These are phyloP conservation scores for Sungouiella blattae DNA, from an alignment of 805 yeast genomes.

Conservation along the genomic window DNA sequence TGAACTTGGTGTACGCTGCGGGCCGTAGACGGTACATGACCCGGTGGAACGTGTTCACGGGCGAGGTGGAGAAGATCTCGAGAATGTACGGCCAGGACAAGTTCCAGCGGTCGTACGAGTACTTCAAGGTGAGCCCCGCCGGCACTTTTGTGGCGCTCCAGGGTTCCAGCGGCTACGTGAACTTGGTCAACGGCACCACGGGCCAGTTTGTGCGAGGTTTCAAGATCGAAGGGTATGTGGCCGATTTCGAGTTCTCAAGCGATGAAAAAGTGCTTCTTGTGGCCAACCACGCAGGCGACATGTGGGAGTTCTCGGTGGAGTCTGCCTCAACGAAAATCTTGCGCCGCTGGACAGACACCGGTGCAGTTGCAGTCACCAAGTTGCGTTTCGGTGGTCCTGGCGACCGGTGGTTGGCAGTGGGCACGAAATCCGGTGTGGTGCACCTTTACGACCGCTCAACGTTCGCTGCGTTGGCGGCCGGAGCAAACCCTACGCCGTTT, in stretches of 20 bases:
- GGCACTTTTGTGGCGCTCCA: slow-evolving; percentile 71
- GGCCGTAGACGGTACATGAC: slow-evolving; percentile 92
- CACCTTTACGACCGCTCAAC: slow-evolving; percentile 67
- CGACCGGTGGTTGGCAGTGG: slow-evolving; percentile 84
- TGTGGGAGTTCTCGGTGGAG: slow-evolving; percentile 70
- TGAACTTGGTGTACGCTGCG: slow-evolving; percentile 65
- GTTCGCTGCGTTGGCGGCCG: slow-evolving; percentile 5
- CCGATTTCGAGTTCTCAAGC: slow-evolving; percentile 70
- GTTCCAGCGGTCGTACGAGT: slow-evolving; percentile 82
- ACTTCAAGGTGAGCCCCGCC: slow-evolving; percentile 70
- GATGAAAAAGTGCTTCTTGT: slow-evolving; percentile 46
- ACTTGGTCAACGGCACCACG: slow-evolving; percentile 66
- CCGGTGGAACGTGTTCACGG: slow-evolving; percentile 77
- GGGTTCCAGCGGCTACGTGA: slow-evolving; percentile 91
- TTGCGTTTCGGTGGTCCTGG: slow-evolving; percentile 67
- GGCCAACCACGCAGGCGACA: slow-evolving; percentile 76
- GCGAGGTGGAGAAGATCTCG: slow-evolving; percentile 76
- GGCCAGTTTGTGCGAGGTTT: slow-evolving; percentile 89
- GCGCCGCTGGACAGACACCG: slow-evolving; percentile 78
- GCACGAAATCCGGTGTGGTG: slow-evolving; percentile 85
- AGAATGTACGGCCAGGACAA: slow-evolving; percentile 90
- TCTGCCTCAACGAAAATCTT: slow-evolving; percentile 27
- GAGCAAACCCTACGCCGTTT: slow-evolving; percentile 44
- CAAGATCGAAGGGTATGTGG: slow-evolving; percentile 81
- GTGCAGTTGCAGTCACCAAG: slow-evolving; percentile 80